Evolutionary conservation across 441 rosid genomes (phyloP), one percentile per base, ranked within the genome.

Genomic region (Dalechampia spathulata): DNA sequence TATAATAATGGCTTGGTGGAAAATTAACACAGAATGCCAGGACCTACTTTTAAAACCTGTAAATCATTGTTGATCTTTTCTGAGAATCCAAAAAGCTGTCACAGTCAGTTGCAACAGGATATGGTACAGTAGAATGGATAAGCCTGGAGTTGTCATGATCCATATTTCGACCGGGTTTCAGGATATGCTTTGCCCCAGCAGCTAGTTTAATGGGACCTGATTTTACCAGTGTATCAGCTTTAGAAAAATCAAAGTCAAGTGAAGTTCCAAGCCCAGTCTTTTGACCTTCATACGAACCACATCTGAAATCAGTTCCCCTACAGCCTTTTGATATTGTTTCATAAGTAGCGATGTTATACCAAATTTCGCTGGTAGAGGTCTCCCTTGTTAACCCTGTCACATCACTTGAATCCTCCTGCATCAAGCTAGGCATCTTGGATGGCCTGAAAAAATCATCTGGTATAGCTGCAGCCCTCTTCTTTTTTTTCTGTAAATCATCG

Each of bases 131-230:
- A 20, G 42, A 36, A 52, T 52, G 43, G 30, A 52, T 52, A 22
- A 36, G 27, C 43, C 56, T 36, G 44, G 43, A 21, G 16, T 52
- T 52, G 21, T 52, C 56, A 12, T 52, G 12, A 34, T 34, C 42
- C 16, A 11, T 36, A 6, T 52, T 36, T n/a, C 20, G n/a, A 34
- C 43, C n/a, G 3, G 27, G 56, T 52, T 52, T 52, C 12, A 52
- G 27, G 37, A 34, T 52, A 43, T 52, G 28, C 43, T 52, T 52
- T 13, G 41, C 56, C 28, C 56, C 56, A 21, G 43, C 56, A 36
- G 19, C 21, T 5, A 52, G 56, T 37, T 36, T 52, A 20, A 14
- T 14, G 20, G 42, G 56, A 34, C 56, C 43, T 17, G 42, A 32
- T 32, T 30, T 30, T 23, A 22, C 17, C 49, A 45, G 11, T 4